Percentiles rank a stretch among this genome's conserved stretches.
Evolutionary conservation across 371 early-diverging fungal genomes (phyloP).

Genomic region (Mucor irregularis): DNA sequence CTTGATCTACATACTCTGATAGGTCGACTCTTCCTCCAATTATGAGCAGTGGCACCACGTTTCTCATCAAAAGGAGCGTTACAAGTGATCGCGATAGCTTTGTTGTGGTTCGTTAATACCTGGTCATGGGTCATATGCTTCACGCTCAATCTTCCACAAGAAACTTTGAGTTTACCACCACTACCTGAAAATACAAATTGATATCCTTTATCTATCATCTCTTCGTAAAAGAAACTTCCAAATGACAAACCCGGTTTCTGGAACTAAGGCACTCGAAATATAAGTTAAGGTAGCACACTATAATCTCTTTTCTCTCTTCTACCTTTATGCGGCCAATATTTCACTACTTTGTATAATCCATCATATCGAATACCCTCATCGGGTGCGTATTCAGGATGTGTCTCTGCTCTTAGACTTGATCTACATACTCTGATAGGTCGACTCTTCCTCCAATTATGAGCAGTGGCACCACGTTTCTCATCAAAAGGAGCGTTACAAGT

Average conservation of each 20-base stretch:
- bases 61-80: constrained; percentile 41
- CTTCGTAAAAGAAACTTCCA: too few species aligned
- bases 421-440: constrained; percentile 61
- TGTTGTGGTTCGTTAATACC: constrained; percentile 45
- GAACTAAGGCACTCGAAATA: too few species aligned
- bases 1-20: constrained; percentile 58
- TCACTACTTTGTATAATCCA: constrained; percentile 65
- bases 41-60: constrained; percentile 43
- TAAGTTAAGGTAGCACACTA: too few species aligned
- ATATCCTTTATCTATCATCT: constrained; percentile 61
- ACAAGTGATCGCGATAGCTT: constrained; percentile 59
- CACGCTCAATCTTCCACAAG: too few species aligned
- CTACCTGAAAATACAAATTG: constrained; percentile 60
- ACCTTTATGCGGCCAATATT: constrained; percentile 62
- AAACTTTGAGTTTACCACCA: constrained; percentile 46
- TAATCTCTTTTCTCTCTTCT: background rate
- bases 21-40: constrained; percentile 60
- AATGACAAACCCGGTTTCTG: too few species aligned
- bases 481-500: constrained; percentile 56
- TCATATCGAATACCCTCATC: constrained; percentile 61
- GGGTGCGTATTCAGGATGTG: constrained; percentile 48
- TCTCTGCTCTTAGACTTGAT: constrained; percentile 24
- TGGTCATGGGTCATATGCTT: constrained; percentile 31
- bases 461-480: constrained; percentile 38
- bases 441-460: constrained; percentile 58